These are phyloP conservation scores for Aureobasidium sp. DNA, from an alignment of 2,329 filamentous ascomycete genomes.

Conservation along the genomic window DNA sequence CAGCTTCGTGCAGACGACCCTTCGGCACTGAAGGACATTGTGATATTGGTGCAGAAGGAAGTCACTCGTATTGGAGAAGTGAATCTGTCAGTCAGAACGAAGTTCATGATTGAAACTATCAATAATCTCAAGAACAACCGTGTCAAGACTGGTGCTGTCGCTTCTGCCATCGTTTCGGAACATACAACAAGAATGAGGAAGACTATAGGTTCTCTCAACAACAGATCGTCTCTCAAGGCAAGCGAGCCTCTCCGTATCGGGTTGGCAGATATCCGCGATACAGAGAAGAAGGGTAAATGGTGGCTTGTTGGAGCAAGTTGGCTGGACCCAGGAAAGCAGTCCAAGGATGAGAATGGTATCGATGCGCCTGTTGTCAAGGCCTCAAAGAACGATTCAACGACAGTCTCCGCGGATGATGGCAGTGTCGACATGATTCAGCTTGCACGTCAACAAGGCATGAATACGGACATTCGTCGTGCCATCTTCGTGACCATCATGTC, in stretches of 20 bases:
- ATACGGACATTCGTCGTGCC: constrained; percentile 85
- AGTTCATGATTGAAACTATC: constrained; percentile 98
- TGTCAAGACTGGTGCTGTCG: constrained; percentile 77
- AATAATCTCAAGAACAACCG: constrained; percentile 96
- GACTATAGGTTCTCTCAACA: constrained; percentile 80
- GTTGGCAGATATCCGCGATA: constrained; percentile 82
- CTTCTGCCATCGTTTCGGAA: constrained; percentile 78
- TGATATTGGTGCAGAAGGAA: constrained; percentile 78
- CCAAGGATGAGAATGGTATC: constrained; percentile 3
- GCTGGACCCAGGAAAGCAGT: constrained; percentile 47
- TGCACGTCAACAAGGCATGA: constrained; percentile 86
- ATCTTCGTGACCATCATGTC: constrained; percentile 95
- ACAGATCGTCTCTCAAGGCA: constrained; percentile 70
- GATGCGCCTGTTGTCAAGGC: constrained; percentile 3
- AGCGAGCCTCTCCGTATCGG: constrained; percentile 86
- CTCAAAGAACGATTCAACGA: neutral
- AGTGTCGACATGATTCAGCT: constrained; percentile 74
- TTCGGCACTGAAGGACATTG: constrained; percentile 88
- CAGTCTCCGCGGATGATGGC: constrained; percentile 27
- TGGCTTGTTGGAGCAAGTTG: constrained; percentile 98
- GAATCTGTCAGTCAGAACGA: constrained; percentile 86
- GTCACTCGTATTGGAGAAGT: constrained; percentile 72
- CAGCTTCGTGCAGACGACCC: constrained; percentile 92
- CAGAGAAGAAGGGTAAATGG: constrained; percentile 94
- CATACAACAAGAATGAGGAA: constrained; percentile 93